Evolutionary conservation across 73 alveolate genomes (phyloP), one percentile per base, ranked within the genome.

Genomic region (Symbiodinium natans): DNA sequence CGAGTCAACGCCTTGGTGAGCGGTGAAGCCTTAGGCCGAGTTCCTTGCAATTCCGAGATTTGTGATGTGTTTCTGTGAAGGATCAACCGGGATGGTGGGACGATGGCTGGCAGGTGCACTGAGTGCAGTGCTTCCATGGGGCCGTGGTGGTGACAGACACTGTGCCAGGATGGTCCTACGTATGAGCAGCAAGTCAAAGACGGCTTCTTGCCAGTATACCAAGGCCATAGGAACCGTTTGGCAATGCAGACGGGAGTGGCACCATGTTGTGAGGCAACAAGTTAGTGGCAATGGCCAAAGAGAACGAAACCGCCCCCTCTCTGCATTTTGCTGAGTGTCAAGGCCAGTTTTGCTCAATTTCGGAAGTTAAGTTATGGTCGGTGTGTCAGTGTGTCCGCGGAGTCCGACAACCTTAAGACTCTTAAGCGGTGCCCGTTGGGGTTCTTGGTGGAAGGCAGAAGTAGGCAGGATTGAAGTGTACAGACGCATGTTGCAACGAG

Each of bases 261-360:
- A 21, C n/a, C 1, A 4, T 11, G 71, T 9, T n/a, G 27, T 25
- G 15, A 88, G 95, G 95, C 71, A 88, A 73, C 95, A 88, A 82
- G 80, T 41, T 88, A 43, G 95, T 88, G 86, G 95, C 95, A 10
- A 88, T 88, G 95, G 95, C 95, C 36, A 88, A 63, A 43, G 95
- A 88, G 86, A 38, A 40, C 39, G 85, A 88, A 88, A 88, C 95
- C 2, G 94, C 33, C 25, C 25, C 25, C 27, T 29, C 6, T 29
- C 31, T 52, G 71, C n/a, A 52, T 52, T 23, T 21, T 1, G 6
- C 71, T 52, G 71, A 52, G 71, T 29, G 23, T n/a, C n/a, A n/a
- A n/a, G n/a, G n/a, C n/a, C n/a, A n/a, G n/a, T n/a, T n/a, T n/a
- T n/a, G n/a, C n/a, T n/a, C n/a, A n/a, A n/a, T n/a, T n/a, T n/a